Conservation (phyloP, 768 basidiomycete species). For the Lactarius sanguifluus region DNA sequence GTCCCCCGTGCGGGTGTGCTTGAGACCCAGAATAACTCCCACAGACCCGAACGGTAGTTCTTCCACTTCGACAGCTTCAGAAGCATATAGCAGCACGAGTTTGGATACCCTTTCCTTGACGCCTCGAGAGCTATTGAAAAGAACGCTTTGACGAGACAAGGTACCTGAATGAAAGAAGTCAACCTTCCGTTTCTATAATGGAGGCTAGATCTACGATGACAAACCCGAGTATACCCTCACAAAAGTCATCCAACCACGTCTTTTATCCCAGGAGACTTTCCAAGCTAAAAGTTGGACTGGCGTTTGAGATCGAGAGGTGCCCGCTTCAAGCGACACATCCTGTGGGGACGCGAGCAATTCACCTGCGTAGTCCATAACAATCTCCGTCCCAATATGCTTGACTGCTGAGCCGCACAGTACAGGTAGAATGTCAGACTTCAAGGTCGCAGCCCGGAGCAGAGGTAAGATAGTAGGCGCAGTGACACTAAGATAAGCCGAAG, state of each 20-base stretch:
- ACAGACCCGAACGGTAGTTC: constrained; percentile 78
- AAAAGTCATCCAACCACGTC: constrained; percentile 90
- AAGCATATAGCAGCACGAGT: constrained; percentile 75
- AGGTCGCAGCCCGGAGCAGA: constrained; percentile 65
- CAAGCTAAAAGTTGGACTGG: constrained; percentile 72
- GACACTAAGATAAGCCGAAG: constrained; percentile 67
- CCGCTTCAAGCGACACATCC: constrained; percentile 54
- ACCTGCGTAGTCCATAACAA: constrained; percentile 80
- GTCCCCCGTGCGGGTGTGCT: constrained; percentile 83
- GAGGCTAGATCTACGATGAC: constrained; percentile 22
- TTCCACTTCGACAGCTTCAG: constrained; percentile 73
- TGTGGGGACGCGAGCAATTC: constrained; percentile 76
- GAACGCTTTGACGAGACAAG: constrained; percentile 56
- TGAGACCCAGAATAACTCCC: constrained; percentile 81
- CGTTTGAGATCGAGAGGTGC: constrained; percentile 45
- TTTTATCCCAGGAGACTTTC: constrained; percentile 87
- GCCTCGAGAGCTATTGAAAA: constrained; percentile 66
- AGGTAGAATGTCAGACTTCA: constrained; percentile 66
- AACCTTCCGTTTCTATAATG: constrained; percentile 17
- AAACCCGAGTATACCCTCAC: constrained; percentile 85
- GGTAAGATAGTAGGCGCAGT: constrained; percentile 52
- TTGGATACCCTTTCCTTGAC: constrained; percentile 74
- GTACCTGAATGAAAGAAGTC: constrained; percentile 49
- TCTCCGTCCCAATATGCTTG: constrained; percentile 77
- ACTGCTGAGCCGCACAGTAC: constrained; percentile 82